Conservation (phyloP, 1,284 basidiomycete species). For the Meira nashicola region DNA sequence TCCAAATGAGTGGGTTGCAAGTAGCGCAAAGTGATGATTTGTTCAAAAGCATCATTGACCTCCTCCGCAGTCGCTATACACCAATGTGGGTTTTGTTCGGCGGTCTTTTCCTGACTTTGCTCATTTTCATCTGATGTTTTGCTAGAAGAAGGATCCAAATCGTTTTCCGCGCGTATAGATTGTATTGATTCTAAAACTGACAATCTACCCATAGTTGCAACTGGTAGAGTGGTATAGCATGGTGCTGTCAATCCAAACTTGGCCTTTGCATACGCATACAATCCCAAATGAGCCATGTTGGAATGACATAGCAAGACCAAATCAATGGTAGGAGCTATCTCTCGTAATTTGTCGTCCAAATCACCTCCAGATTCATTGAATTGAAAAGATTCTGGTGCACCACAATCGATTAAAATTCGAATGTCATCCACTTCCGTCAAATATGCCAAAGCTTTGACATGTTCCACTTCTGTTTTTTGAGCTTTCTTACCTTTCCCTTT, state of each 20-base stretch:
- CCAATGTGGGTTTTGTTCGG: conserved; percentile 9
- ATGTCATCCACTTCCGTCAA: conserved; percentile 92
- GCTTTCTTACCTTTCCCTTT: neutral
- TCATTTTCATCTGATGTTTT: conserved; percentile 7
- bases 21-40: conserved; percentile 84
- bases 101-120: neutral
- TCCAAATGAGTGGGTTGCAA: conserved; percentile 92
- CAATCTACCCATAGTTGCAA: conserved; percentile 90
- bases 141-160: conserved; percentile 21
- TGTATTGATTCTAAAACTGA: conserved; percentile 56
- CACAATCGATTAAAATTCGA: conserved; percentile 87
- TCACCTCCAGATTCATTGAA: conserved; percentile 20
- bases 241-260: conserved; percentile 83
- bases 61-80: conserved; percentile 73
- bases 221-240: conserved; percentile 91
- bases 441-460: conserved; percentile 58
- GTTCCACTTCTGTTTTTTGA: conserved; percentile 23
- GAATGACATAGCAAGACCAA: conserved; percentile 89
- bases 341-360: conserved; percentile 22
- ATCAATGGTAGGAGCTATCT: conserved; percentile 67
- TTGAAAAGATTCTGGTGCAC: conserved; percentile 54
- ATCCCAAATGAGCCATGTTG: conserved; percentile 76
- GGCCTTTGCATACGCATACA: conserved; percentile 85
- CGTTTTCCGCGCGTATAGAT: conserved; percentile 39
- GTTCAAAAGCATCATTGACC: conserved; percentile 90